Evolutionary conservation across 2,329 filamentous ascomycete genomes (phyloP).

Genomic region (Aschersonia sp.): DNA sequence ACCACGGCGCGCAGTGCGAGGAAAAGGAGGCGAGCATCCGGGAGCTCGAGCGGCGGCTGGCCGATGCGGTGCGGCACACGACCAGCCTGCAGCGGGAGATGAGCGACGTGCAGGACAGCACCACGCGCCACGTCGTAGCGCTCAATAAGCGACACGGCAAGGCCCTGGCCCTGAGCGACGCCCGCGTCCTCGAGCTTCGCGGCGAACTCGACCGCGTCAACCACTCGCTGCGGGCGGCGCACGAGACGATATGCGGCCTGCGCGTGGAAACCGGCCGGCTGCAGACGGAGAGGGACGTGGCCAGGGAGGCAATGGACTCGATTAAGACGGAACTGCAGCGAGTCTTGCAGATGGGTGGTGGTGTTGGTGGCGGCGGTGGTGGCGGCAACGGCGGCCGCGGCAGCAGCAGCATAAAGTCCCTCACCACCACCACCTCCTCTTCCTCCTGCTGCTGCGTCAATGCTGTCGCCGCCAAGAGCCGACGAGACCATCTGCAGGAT

Average conservation of each 20-base stretch:
- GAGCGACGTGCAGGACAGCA: constrained; percentile 18
- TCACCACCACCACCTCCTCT: too few relatives aligned
- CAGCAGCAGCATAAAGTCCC: too few relatives aligned
- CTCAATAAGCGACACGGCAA: constrained; percentile 28
- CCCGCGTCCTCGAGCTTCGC: constrained; percentile 31
- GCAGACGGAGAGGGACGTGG: constrained; percentile 18
- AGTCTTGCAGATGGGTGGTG: constrained; percentile 28
- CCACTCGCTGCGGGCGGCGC: constrained; percentile 27
- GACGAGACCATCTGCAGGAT: background rate
- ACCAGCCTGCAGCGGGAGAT: constrained; percentile 24
- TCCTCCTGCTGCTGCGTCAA: too few relatives aligned
- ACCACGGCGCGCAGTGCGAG: constrained; percentile 17
- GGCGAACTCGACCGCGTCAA: constrained; percentile 33
- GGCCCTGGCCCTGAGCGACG: constrained; percentile 35
- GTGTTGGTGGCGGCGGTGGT: background rate
- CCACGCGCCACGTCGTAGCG: constrained; percentile 15
- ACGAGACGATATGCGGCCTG: constrained; percentile 29
- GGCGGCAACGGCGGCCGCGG: background rate
- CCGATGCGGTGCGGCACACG: constrained; percentile 22
- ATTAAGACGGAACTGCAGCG: constrained; percentile 37
- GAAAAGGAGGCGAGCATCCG: constrained; percentile 21
- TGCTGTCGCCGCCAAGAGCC: too few relatives aligned
- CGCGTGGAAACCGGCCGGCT: constrained; percentile 30
- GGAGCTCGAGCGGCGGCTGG: constrained; percentile 30
- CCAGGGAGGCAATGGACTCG: constrained; percentile 28